Percentiles rank a stretch among this genome's conserved stretches.
These are phyloP conservation scores for Ilex asprella DNA, from an alignment of 257 asterid genomes.

Conservation along the genomic window DNA sequence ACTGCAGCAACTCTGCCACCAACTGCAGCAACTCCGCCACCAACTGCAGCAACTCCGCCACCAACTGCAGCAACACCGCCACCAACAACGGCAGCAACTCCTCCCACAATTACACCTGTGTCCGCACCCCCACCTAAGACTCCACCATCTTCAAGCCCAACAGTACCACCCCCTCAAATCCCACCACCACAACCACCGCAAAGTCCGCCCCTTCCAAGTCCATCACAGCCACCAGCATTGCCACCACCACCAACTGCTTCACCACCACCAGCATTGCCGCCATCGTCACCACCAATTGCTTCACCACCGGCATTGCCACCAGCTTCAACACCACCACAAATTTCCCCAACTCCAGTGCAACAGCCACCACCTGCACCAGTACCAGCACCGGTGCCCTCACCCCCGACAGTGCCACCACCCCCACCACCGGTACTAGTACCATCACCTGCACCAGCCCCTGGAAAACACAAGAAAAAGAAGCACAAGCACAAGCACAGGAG, in stretches of 20 bases:
- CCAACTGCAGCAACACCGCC: slow-evolving; percentile 22
- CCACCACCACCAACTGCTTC: slow-evolving; percentile 26
- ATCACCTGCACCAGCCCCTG: slow-evolving; percentile 37
- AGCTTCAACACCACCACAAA: slow-evolving; percentile 36
- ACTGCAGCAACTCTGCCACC: slow-evolving; percentile 3
- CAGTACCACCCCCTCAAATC: slow-evolving; percentile 34
- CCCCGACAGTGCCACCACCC: slow-evolving; percentile 25
- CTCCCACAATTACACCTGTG: slow-evolving; percentile 28
- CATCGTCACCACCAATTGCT: slow-evolving; percentile 33
- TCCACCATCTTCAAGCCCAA: slow-evolving; percentile 32
- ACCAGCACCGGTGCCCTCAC: slow-evolving; percentile 46
- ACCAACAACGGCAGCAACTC: slow-evolving; percentile 30
- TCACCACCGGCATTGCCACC: slow-evolving; percentile 42
- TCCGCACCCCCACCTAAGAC: slow-evolving; percentile 29
- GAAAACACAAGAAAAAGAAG: no score
- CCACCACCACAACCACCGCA: slow-evolving; percentile 25
- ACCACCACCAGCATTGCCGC: slow-evolving; percentile 19
- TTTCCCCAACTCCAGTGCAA: slow-evolving; percentile 22
- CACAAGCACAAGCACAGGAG: no score
- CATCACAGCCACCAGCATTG: slow-evolving; percentile 30
- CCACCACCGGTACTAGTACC: slow-evolving; percentile 61
- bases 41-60: slow-evolving; percentile 3
- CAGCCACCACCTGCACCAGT: slow-evolving; percentile 44
- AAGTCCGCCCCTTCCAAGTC: slow-evolving; percentile 47
- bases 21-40: slow-evolving; percentile 18